Percentiles rank a stretch among this genome's conserved stretches.
phyloP scores from a whole-genome alignment of 73 alveolate genomes.

The Symbiodinium pilosum region DNA sequence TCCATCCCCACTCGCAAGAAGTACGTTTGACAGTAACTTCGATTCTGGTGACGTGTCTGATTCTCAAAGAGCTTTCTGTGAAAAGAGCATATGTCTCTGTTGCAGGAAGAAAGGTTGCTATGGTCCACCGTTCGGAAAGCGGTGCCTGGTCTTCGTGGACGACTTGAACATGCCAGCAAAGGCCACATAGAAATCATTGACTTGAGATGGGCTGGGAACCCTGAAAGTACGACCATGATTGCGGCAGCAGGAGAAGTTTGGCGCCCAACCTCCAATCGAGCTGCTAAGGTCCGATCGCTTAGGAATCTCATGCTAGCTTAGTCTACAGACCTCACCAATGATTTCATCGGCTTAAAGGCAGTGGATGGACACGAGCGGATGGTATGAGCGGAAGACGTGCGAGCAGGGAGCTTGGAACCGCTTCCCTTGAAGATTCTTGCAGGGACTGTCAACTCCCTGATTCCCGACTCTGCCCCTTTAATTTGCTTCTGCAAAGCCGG shows the following conservation, averaged over 20 bases:
- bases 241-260: conserved; percentile 97
- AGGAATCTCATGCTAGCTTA: not conserved
- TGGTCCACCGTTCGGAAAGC: conserved; percentile 99
- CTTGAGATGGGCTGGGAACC: not conserved
- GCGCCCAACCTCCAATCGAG: conserved; percentile 99
- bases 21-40: not conserved
- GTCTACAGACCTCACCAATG: not conserved
- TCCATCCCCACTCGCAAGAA: no score
- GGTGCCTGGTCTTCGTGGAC: conserved; percentile 99
- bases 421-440: not conserved
- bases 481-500: not conserved
- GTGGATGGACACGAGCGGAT: conserved; percentile 95
- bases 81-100: no score
- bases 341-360: conserved; percentile 95
- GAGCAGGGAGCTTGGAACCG: conserved; percentile 16
- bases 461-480: not conserved
- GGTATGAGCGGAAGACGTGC: conserved; percentile 99
- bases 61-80: not conserved
- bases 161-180: conserved; percentile 99
- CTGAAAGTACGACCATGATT: not conserved
- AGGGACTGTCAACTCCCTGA: not conserved
- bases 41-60: not conserved
- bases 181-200: not conserved
- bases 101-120: conserved; percentile 98
- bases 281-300: conserved; percentile 95